Conservation (phyloP, 805 yeast species). For the Gaillardinia entomophila region DNA sequence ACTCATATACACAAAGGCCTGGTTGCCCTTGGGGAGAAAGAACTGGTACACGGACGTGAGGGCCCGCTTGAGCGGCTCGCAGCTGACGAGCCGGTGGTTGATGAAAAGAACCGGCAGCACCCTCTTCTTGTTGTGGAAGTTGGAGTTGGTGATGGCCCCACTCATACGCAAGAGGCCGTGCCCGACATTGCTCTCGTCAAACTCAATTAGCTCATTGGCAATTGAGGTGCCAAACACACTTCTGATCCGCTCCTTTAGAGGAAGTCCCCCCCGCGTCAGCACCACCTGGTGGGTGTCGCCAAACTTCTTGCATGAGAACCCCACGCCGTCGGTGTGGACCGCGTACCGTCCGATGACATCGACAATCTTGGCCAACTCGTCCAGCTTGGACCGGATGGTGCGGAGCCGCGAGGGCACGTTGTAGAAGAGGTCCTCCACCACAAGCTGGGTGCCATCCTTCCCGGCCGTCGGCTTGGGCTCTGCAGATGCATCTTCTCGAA, state of each 20-base stretch:
- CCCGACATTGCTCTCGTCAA: slow-evolving; percentile 20
- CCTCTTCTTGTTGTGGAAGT: slow-evolving; percentile 61
- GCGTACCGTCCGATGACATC: slow-evolving; percentile 85
- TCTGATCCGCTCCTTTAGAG: slow-evolving; percentile 64
- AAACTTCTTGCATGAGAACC: slow-evolving; percentile 71
- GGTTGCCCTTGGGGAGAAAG: slow-evolving; percentile 70
- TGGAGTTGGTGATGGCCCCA: slow-evolving; percentile 69
- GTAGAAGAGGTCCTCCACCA: slow-evolving; percentile 85
- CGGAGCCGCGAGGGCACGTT: slow-evolving; percentile 76
- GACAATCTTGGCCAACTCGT: slow-evolving; percentile 70
- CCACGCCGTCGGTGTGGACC: slow-evolving; percentile 62
- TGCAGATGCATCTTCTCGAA: slow-evolving; percentile 25
- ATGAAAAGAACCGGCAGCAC: slow-evolving; percentile 75
- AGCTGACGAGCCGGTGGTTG: slow-evolving; percentile 74
- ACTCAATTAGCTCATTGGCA: slow-evolving; percentile 56
- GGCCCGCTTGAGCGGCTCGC: slow-evolving; percentile 75
- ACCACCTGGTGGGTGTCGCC: slow-evolving; percentile 71
- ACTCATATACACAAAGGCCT: slow-evolving; percentile 72
- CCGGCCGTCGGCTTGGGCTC: slow-evolving; percentile 78
- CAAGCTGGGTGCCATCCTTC: slow-evolving; percentile 74
- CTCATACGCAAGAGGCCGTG: slow-evolving; percentile 46
- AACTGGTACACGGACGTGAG: slow-evolving; percentile 54
- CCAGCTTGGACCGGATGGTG: slow-evolving; percentile 59
- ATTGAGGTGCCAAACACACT: slow-evolving; percentile 64
- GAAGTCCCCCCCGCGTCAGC: slow-evolving; percentile 46